These are phyloP conservation scores for Globisporangium lucens DNA, from an alignment of 352 stramenopile genomes.

Conservation along the genomic window DNA sequence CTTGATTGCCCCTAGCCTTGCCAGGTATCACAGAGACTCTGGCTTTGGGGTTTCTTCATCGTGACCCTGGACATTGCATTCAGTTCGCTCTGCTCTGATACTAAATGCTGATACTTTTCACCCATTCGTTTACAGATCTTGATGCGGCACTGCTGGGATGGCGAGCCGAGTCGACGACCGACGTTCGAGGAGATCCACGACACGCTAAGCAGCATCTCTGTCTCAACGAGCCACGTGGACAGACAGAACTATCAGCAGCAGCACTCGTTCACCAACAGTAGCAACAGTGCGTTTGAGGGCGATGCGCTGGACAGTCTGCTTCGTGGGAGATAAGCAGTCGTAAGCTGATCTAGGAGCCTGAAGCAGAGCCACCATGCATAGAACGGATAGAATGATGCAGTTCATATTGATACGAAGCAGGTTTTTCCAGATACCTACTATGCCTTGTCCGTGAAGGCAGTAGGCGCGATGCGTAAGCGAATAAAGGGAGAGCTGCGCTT, in stretches of 20 bases:
- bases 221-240: constrained; percentile 29
- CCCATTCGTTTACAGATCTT: constrained; percentile 30
- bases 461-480: background rate
- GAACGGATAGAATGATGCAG: background rate
- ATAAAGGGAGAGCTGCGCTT: background rate
- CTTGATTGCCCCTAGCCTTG: constrained; percentile 61
- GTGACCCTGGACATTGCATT: too few relatives aligned
- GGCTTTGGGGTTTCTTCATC: background rate
- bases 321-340: constrained; percentile 25
- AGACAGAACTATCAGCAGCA: constrained; percentile 18
- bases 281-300: constrained; percentile 27
- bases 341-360: background rate
- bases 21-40: constrained; percentile 25
- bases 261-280: constrained; percentile 17
- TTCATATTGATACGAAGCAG: background rate
- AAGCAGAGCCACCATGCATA: background rate
- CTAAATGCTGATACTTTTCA: background rate
- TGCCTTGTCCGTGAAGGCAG: background rate
- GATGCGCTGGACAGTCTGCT: constrained; percentile 61
- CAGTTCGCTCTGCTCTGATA: background rate
- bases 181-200: constrained; percentile 64
- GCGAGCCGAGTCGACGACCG: constrained; percentile 42
- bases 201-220: constrained; percentile 30
- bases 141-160: constrained; percentile 68
- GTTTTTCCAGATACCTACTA: background rate